phyloP scores from a whole-genome alignment of 139 green algal species.

The Axilococcus clingmanii region DNA sequence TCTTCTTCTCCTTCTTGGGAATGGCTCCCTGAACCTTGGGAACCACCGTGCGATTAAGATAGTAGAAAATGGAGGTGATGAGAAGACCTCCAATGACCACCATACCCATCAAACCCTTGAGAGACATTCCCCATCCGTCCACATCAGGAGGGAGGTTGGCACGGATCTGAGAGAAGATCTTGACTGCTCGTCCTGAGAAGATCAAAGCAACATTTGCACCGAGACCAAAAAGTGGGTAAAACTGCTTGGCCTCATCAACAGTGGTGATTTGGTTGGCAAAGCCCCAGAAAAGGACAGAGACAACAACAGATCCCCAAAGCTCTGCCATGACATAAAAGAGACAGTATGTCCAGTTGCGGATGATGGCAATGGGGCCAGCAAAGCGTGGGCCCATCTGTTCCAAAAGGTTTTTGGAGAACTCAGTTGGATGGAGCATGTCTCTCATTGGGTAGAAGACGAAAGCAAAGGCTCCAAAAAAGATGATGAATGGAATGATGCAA shows the following conservation, averaged over 20 bases:
- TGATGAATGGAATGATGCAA: slow-evolving; percentile 97
- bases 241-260: slow-evolving; percentile 97
- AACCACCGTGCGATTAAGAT: slow-evolving; percentile 76
- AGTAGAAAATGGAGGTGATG: slow-evolving; percentile 75
- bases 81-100: slow-evolving; percentile 77
- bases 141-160: slow-evolving; percentile 82
- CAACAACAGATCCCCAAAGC: slow-evolving; percentile 97
- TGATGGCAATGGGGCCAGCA: slow-evolving; percentile 91
- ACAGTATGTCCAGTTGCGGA: slow-evolving; percentile 98
- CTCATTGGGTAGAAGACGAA: slow-evolving; percentile 92
- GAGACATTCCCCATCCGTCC: slow-evolving; percentile 92
- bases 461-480: slow-evolving; percentile 94
- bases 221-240: slow-evolving; percentile 98
- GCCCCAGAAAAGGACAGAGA: slow-evolving; percentile 99
- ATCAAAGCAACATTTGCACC: slow-evolving; percentile 97
- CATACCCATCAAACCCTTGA: slow-evolving; percentile 95
- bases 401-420: slow-evolving; percentile 50
- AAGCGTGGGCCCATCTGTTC: slow-evolving; percentile 61
- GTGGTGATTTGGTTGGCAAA: slow-evolving; percentile 98
- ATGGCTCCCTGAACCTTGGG: slow-evolving; percentile 36
- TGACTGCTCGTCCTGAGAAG: slow-evolving; percentile 92
- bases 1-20: slow-evolving; percentile 78
- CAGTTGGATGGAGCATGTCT: slow-evolving; percentile 83
- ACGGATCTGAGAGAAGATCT: slow-evolving; percentile 93
- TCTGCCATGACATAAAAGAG: slow-evolving; percentile 99